Evolutionary conservation across 192 early-diverging fungal species (phyloP), one percentile per base, ranked within the genome.

Genomic region (Irineochytrium annulatum): DNA sequence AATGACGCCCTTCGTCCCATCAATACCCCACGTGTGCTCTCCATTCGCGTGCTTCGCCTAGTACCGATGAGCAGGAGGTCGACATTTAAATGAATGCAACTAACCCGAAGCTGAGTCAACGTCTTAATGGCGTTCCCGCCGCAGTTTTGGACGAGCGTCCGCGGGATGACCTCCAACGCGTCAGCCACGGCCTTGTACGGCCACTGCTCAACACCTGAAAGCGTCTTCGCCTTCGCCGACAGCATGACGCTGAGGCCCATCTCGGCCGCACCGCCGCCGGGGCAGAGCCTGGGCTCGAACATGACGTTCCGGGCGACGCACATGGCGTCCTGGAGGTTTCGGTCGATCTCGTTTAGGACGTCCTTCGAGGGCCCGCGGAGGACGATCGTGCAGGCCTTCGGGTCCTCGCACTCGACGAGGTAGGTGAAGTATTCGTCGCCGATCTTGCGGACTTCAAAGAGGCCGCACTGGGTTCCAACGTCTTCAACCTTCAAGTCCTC

Each of bases 391-490:
- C 97, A 99, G 11, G 94, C 94, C 79, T 99, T 99, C 71, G 97
- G 95, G 71, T 93, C 86, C 68, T 90, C 78, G 81, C 95, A 97
- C 72, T 92, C 73, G 26, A 88, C 92, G 55, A 99, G 77, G 72
- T 92, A 97, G 37, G 91, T 91, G 67, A 98, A 99, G 83, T 99
- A 96, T 68, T 99, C 97, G 76, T 99, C 97, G 63, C 94, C 97
- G 68, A 99, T 95, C 81, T 99, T 97, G 52, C 95, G 87, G 33
- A 99, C 78, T 39, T 89, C 76, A 69, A 98, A 99, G 28, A 92
- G 77, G 31, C 97, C 97, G 69, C 97, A 99, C 43, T 77, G 71
- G 43, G 91, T 94, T 54, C 97, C 97, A 30, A 99, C 91, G 73
- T 99, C 97, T 32, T 80, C 67, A 62, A 93, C 93, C 77, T 94